phyloP scores from a whole-genome alignment of 768 basidiomycete genomes.

The Cystofilobasidium ferigula region DNA sequence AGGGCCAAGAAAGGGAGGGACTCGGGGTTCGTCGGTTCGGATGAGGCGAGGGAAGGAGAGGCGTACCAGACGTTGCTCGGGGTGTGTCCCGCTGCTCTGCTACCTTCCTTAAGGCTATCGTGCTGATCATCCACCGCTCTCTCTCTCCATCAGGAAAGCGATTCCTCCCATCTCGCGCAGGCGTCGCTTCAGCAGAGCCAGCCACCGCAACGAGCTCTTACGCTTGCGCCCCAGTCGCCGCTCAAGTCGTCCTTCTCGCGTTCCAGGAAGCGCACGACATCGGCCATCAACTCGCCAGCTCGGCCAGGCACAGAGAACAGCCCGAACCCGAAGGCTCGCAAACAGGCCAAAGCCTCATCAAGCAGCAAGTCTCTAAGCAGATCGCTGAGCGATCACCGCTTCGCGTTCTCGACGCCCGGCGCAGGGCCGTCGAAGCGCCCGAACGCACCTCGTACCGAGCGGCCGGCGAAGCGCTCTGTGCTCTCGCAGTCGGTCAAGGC shows the following conservation, averaged over 20 bases:
- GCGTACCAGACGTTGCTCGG: background rate
- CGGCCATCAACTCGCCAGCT: background rate
- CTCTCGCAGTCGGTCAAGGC: constrained; percentile 16
- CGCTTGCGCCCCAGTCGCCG: constrained; percentile 13
- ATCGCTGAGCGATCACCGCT: background rate
- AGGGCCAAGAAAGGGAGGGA: background rate
- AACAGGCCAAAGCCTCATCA: constrained; percentile 6
- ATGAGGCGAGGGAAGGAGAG: background rate
- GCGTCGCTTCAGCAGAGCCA: background rate
- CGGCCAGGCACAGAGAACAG: background rate
- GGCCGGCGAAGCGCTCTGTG: constrained; percentile 13
- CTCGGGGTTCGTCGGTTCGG: background rate
- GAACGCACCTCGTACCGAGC: constrained; percentile 9
- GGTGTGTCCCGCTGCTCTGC: background rate
- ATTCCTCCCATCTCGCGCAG: background rate
- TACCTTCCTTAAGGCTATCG: too few species aligned
- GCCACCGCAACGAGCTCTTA: background rate
- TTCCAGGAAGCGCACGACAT: background rate
- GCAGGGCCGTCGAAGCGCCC: background rate
- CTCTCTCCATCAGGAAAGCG: background rate
- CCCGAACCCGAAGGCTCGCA: constrained; percentile 7
- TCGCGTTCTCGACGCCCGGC: constrained; percentile 9
- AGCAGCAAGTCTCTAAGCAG: background rate
- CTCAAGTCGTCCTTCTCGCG: constrained; percentile 5
- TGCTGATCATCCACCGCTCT: background rate